These are phyloP conservation scores for Ashbya aceris DNA, from an alignment of 1,139 yeast species.

Conservation along the genomic window DNA sequence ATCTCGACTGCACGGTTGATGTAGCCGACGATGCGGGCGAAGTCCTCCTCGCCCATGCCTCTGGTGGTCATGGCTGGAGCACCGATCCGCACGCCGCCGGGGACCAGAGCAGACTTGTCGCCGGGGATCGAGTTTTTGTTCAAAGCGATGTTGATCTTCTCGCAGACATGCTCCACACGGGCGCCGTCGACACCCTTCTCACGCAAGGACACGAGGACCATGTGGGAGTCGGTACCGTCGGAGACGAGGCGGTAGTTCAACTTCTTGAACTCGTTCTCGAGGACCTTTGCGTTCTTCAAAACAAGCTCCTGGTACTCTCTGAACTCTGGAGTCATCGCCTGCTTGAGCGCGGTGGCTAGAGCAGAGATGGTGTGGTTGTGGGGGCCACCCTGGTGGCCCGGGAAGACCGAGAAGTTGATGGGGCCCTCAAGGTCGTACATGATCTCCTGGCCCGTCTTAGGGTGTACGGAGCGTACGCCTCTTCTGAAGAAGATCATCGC, in stretches of 20 bases:
- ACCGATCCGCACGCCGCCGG: constrained; percentile 97
- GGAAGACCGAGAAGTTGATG: constrained; percentile 93
- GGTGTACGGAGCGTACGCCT: constrained; percentile 82
- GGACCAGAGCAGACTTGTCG: constrained; percentile 94
- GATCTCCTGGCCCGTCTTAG: constrained; percentile 86
- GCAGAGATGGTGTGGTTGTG: constrained; percentile 97
- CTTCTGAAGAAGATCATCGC: constrained; percentile 98
- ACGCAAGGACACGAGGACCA: constrained; percentile 83
- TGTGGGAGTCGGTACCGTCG: constrained; percentile 93
- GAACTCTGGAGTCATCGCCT: constrained; percentile 79
- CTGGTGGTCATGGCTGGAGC: constrained; percentile 99
- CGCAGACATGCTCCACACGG: constrained; percentile 90
- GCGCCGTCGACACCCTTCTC: constrained; percentile 95
- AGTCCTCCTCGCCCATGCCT: constrained; percentile 85
- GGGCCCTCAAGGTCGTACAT: constrained; percentile 80
- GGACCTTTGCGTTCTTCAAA: constrained; percentile 76
- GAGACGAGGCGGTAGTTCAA: constrained; percentile 80
- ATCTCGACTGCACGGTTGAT: constrained; percentile 76
- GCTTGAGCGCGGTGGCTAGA: constrained; percentile 86
- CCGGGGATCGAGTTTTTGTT: constrained; percentile 98
- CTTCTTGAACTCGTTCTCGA: constrained; percentile 62
- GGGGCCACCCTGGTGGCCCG: constrained; percentile 99
- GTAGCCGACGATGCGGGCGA: constrained; percentile 70
- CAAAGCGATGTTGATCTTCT: constrained; percentile 88
- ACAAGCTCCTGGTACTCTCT: constrained; percentile 79